Base-by-base conservation (phyloP, 495 filamentous ascomycete species). In the Aspergillus nidulans region DNA sequence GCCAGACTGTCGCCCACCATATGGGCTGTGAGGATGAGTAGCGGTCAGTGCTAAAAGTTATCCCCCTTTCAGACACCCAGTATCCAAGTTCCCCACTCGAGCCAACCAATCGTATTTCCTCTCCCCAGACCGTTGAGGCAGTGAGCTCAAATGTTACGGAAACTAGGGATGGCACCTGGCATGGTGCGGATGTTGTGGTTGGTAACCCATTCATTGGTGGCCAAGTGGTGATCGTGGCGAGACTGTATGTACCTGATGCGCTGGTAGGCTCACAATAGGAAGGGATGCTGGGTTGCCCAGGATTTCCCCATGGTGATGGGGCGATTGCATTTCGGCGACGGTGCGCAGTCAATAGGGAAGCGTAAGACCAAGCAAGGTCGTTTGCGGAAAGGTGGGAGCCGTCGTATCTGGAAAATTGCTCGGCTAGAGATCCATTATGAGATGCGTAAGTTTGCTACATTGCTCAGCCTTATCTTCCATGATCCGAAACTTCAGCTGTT, bases 61-160 rank as follows among this genome's bases (percentile, higher is more conserved):
- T 43, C 0, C 77, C 83, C 30, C 65, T 69, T 44, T 48, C 58
- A 0, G 79, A 71, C 50, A 79, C 66, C 85, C 84, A 88, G 56
- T 62, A 68, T 5, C 85, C 85, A 23, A 89, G 74, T 25, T 67
- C 66, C 0, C 72, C 47, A 48, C 79, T 73, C 23, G 76, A 80
- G 10, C 86, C 86, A 0, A 75, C 71, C 12, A 89, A 57, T 58
- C 78, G 81, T 63, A 88, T 72, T 19, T 74, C 81, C 67, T 87
- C 76, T 15, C 85, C 85, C 23, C 63, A 81, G 0, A 49, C 56
- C 0, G 86, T 89, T 0, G 69, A 72, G 1, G 75, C 82, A 10
- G 68, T 70, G 32, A 77, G 74, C 42, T 83, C 74, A 64, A 88
- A 88, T 0, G 80, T 85, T 6, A 87, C 75, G 3, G 76, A 69